Percentiles rank a stretch among this genome's conserved stretches.
Evolutionary conservation across 495 filamentous ascomycete species (phyloP).

Genomic region (Rhypophila decipiens): DNA sequence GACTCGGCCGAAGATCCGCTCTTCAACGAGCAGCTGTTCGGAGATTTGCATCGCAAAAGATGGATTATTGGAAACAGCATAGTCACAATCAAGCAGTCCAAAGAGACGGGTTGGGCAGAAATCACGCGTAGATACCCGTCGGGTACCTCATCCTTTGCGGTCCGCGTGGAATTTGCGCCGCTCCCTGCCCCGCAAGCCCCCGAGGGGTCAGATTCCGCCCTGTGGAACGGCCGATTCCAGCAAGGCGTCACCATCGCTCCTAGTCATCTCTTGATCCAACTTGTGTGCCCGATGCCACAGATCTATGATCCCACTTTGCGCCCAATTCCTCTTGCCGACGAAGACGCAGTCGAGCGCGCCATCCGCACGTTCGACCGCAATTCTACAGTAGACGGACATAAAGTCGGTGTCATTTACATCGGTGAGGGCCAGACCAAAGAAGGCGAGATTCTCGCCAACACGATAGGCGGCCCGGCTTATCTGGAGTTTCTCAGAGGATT

Average conservation of each 20-base stretch:
- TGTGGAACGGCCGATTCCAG: conserved; percentile 35
- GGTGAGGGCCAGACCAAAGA: conserved; percentile 76
- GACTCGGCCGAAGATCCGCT: conserved; percentile 61
- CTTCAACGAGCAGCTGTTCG: conserved; percentile 56
- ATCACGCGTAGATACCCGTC: conserved; percentile 80
- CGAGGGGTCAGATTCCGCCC: conserved; percentile 32
- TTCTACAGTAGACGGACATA: conserved; percentile 89
- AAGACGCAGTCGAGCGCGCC: conserved; percentile 69
- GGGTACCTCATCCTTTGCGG: conserved; percentile 69
- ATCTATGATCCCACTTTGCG: conserved; percentile 49
- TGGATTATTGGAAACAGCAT: conserved; percentile 89
- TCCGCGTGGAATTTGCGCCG: conserved; percentile 64
- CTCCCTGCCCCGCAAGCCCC: conserved; percentile 60
- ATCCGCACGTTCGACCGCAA: conserved; percentile 78
- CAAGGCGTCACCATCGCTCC: conserved; percentile 56
- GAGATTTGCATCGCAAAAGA: conserved; percentile 62
- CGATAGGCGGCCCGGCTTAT: conserved; percentile 76
- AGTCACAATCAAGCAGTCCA: conserved; percentile 75
- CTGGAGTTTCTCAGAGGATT: conserved; percentile 73
- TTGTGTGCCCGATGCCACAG: conserved; percentile 66
- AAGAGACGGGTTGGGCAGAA: conserved; percentile 65
- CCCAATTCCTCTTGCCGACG: conserved; percentile 75
- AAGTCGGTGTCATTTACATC: conserved; percentile 90
- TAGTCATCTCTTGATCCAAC: conserved; percentile 76
- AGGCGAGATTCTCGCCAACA: conserved; percentile 76